Percentiles rank a stretch among this genome's conserved stretches.
Evolutionary conservation across 306 rosid genomes (phyloP).

Genomic region (Prunus armeniaca): DNA sequence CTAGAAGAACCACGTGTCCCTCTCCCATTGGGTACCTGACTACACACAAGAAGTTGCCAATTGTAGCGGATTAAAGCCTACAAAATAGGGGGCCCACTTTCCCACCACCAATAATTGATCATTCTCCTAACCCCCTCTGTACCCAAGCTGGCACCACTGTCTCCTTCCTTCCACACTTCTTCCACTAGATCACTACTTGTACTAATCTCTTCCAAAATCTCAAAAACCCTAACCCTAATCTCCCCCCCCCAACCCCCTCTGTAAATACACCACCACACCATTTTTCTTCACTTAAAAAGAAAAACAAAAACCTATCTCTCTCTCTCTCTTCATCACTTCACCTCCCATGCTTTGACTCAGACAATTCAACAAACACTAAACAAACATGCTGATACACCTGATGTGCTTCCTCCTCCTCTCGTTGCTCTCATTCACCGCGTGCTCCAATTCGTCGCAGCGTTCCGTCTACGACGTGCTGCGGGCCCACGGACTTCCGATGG

Average conservation of each 20-base stretch:
- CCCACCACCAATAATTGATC: slow-evolving; percentile 72
- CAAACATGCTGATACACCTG: slow-evolving; percentile 5
- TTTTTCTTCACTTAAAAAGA: neutral
- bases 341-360: neutral
- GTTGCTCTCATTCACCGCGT: neutral
- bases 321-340: neutral
- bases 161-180: slow-evolving; percentile 7
- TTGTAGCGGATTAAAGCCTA: neutral
- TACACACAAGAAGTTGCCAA: too few species aligned
- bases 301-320: neutral
- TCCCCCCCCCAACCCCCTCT: neutral
- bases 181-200: neutral
- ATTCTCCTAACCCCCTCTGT: slow-evolving; percentile 55
- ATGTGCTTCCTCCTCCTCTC: slow-evolving; percentile 13
- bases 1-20: neutral
- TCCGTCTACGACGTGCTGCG: slow-evolving; percentile 62
- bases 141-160: slow-evolving; percentile 56
- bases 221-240: slow-evolving; percentile 14
- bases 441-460: neutral
- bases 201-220: neutral
- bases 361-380: neutral
- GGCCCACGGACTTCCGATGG: slow-evolving; percentile 75
- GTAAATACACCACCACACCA: slow-evolving; percentile 1
- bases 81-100: slow-evolving; percentile 21
- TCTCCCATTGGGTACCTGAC: fast-evolving